Evolutionary conservation across 306 rosid genomes (phyloP).

Genomic region (Lablab purpureus): DNA sequence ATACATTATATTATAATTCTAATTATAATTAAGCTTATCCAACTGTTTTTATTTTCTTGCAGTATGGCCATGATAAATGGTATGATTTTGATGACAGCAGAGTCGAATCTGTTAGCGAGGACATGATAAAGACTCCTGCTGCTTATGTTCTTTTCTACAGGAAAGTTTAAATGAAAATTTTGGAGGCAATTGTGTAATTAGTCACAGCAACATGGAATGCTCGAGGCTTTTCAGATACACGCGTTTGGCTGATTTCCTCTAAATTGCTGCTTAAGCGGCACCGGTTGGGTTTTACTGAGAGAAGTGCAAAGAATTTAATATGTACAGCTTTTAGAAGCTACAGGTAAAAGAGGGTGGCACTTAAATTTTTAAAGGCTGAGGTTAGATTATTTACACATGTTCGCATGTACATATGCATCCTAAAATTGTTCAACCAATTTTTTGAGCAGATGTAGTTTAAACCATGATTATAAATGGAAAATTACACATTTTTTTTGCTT

Average conservation of each 20-base stretch:
- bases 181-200: constrained; percentile 48
- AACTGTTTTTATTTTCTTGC: constrained; percentile 47
- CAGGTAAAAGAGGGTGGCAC: constrained; percentile 44
- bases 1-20: not conserved
- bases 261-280: constrained; percentile 30
- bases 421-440: constrained; percentile 37
- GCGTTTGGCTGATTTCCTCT: constrained; percentile 36
- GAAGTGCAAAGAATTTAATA: constrained; percentile 36
- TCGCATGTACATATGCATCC: constrained; percentile 48
- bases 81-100: constrained; percentile 81
- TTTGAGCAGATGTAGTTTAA: constrained; percentile 40
- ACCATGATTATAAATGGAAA: constrained; percentile 19
- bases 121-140: constrained; percentile 66
- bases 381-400: constrained; percentile 28
- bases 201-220: constrained; percentile 41
- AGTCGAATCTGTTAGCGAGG: constrained; percentile 59
- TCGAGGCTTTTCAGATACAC: constrained; percentile 38
- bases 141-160: constrained; percentile 91
- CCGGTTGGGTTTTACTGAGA: constrained; percentile 34
- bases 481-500: constrained; percentile 27
- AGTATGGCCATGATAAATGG: constrained; percentile 70
- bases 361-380: constrained; percentile 21
- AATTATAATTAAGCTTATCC: constrained; percentile 20
- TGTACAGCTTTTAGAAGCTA: constrained; percentile 61
- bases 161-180: constrained; percentile 59